These are phyloP conservation scores for Chloranthus sessilifolius DNA, from an alignment of 164 flowering plant species.

Conservation along the genomic window DNA sequence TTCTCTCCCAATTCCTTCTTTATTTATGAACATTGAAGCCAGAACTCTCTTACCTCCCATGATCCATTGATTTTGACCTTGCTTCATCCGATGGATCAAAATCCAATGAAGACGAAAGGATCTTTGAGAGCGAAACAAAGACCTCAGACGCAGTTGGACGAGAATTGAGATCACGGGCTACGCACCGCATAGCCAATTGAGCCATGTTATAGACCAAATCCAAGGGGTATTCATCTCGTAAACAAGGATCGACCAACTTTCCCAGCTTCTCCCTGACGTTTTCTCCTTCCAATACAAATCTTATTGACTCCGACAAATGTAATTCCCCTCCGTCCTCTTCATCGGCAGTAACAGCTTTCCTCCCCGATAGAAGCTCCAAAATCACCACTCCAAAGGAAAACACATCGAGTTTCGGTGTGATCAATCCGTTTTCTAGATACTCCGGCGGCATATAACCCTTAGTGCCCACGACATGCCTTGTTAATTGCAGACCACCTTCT, in stretches of 20 bases:
- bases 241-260: constrained; percentile 26
- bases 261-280: constrained; percentile 50
- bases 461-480: constrained; percentile 64
- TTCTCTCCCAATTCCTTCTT: too few species aligned
- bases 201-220: constrained; percentile 63
- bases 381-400: constrained; percentile 63
- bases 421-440: constrained; percentile 55
- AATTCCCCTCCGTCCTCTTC: constrained; percentile 18
- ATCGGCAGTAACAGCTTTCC: constrained; percentile 29
- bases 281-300: constrained; percentile 40
- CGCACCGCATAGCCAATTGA: constrained; percentile 47
- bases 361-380: constrained; percentile 67
- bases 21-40: too few species aligned
- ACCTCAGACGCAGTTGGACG: constrained; percentile 50
- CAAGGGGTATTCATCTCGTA: constrained; percentile 46
- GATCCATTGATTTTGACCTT: constrained; percentile 31
- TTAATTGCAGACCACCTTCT: constrained; percentile 34
- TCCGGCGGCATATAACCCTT: constrained; percentile 74
- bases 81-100: constrained; percentile 64
- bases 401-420: constrained; percentile 67
- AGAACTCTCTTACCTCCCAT: constrained; percentile 15
- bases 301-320: constrained; percentile 28
- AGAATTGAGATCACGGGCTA: constrained; percentile 39
- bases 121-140: constrained; percentile 42
- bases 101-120: constrained; percentile 51